Evolutionary conservation across 768 basidiomycete species (phyloP).

Genomic region (Termitomyces sp.): DNA sequence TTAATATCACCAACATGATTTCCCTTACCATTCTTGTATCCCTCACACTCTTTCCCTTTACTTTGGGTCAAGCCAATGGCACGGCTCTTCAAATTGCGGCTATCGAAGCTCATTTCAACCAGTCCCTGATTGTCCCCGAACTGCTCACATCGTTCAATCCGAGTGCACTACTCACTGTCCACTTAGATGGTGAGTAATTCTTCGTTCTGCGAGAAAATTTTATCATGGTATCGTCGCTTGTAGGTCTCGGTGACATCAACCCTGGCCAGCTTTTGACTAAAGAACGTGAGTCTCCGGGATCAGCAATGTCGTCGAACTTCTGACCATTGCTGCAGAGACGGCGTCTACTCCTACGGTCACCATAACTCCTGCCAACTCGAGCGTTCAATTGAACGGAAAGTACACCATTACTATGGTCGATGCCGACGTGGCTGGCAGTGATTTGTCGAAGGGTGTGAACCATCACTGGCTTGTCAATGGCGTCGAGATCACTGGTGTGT

Average conservation of each 20-base stretch:
- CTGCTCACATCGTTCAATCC: constrained; percentile 59
- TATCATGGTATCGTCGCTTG: not conserved
- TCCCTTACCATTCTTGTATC: constrained; percentile 26
- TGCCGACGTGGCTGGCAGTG: constrained; percentile 60
- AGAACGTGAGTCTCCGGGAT: constrained; percentile 40
- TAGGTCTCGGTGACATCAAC: constrained; percentile 40
- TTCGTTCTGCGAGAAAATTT: not conserved
- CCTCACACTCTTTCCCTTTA: constrained; percentile 37
- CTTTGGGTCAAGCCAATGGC: constrained; percentile 40
- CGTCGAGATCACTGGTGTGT: constrained; percentile 42
- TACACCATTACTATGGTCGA: constrained; percentile 77
- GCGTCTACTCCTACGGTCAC: constrained; percentile 47
- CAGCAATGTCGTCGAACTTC: not conserved
- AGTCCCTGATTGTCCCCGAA: constrained; percentile 57
- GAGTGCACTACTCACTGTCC: constrained; percentile 47
- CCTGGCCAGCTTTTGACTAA: constrained; percentile 57
- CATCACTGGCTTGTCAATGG: constrained; percentile 81
- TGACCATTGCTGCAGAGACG: constrained; percentile 42
- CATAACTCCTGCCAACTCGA: constrained; percentile 44
- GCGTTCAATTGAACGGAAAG: constrained; percentile 37
- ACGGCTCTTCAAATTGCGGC: constrained; percentile 43
- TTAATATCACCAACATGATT: constrained; percentile 22
- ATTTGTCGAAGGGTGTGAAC: constrained; percentile 54
- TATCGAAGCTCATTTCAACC: constrained; percentile 64
- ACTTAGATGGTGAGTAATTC: constrained; percentile 33